Conservation (phyloP, 179 eudicot genomes). For the Heliamphora pulchella region DNA sequence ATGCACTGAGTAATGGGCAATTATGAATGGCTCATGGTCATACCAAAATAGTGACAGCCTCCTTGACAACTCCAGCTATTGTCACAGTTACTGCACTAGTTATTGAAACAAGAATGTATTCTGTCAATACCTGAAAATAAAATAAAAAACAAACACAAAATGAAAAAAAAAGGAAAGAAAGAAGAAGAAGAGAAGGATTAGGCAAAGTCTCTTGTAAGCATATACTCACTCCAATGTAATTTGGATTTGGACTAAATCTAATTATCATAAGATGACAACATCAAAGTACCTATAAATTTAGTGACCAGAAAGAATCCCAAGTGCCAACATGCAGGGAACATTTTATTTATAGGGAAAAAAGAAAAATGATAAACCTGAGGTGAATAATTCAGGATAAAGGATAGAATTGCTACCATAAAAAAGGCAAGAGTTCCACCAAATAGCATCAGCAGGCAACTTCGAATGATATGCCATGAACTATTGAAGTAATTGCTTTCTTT, state of each 20-base stretch:
- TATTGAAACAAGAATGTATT: conserved; percentile 76
- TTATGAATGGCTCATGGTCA: conserved; percentile 26
- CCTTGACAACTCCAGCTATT: conserved; percentile 95
- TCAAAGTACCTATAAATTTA: neutral
- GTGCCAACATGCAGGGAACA: neutral
- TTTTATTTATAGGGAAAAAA: neutral
- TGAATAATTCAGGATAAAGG: neutral
- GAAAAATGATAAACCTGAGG: neutral
- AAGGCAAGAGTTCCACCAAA: conserved; percentile 95
- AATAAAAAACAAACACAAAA: neutral
- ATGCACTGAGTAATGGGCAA: neutral
- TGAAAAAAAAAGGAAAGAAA: neutral
- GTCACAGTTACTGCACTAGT: conserved; percentile 98
- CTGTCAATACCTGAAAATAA: conserved; percentile 70
- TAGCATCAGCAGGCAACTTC: conserved; percentile 85
- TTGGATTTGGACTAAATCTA: neutral
- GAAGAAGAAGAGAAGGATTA: conserved; percentile 12
- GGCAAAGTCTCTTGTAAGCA: neutral
- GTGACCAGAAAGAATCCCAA: neutral
- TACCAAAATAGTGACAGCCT: conserved; percentile 92
- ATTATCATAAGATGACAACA: conserved; percentile 10
- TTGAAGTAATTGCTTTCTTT: conserved; percentile 54
- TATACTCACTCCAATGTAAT: neutral
- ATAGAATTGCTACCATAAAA: conserved; percentile 57
- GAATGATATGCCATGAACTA: conserved; percentile 58